Evolutionary conservation across 495 filamentous ascomycete genomes (phyloP), one percentile per base, ranked within the genome.

Genomic region (Jackrogersella minutella): DNA sequence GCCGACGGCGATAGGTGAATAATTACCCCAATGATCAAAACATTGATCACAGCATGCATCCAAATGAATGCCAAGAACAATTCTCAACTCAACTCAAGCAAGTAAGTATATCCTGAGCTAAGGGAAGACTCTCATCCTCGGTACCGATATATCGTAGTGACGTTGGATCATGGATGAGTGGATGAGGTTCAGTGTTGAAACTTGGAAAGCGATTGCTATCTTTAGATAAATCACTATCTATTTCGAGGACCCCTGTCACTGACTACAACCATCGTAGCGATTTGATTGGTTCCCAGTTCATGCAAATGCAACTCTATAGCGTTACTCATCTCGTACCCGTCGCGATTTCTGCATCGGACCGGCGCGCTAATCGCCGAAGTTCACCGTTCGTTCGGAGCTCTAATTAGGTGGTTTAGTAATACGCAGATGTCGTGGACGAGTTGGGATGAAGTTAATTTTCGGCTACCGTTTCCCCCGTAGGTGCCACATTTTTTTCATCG

Each of bases 341-440:
- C 34, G 28, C 43, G 34, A 33, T 14, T 61, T 33, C 33, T 47
- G 46, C 47, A 41, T 46, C 49, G 54, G 55, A 7, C 49, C 59
- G 66, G 31, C n/a, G 16, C 49, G 54, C 59, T 43, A 68, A 64
- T 54, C 41, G 19, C 66, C 54, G 65, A 68, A 54, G 53, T 14
- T 26, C 4, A 34, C 47, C 47, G 34, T 46, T 54, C 17, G 26
- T 55, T 54, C 65, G 58, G 65, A 9, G 46, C 30, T n/a, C 43
- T 36, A 44, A 19, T 53, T 39, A 47, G 40, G 39, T 37, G 17
- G n/a, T 19, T 46, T 57, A 47, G 34, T 53, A 22, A 39, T n/a
- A 47, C 30, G 1, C 6, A 33, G 61, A 52, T 26, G 34, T 58
- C 13, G 41, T 6, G 9, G 51, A 56, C 7, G 43, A 50, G 41